phyloP scores from a whole-genome alignment of 2,329 filamentous ascomycete genomes.

The Cercospora zeina region DNA sequence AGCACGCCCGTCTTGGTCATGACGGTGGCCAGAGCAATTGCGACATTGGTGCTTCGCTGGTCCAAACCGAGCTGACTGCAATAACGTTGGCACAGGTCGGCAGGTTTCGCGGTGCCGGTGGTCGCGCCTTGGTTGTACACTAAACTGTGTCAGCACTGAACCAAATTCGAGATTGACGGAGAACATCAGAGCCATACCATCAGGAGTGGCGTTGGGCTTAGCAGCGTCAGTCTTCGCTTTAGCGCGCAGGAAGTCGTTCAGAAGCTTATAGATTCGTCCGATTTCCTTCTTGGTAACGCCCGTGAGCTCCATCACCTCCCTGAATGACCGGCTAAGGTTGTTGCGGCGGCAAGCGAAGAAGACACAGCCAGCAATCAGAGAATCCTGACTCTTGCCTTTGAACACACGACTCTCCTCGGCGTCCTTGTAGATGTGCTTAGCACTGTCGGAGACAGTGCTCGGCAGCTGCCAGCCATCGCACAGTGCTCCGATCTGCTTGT shows the following conservation, averaged over 20 bases:
- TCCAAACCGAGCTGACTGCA: slow-evolving; percentile 79
- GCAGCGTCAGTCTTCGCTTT: slow-evolving; percentile 51
- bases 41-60: slow-evolving; percentile 75
- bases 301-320: slow-evolving; percentile 90
- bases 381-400: slow-evolving; percentile 92
- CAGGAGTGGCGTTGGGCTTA: slow-evolving; percentile 37
- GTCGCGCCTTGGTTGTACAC: slow-evolving; percentile 36
- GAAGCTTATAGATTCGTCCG: slow-evolving; percentile 86
- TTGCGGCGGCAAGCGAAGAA: slow-evolving; percentile 96
- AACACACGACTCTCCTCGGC: slow-evolving; percentile 90
- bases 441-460: slow-evolving; percentile 78
- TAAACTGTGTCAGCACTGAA: slow-evolving; percentile 16
- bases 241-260: slow-evolving; percentile 83
- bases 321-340: slow-evolving; percentile 82
- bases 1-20: slow-evolving; percentile 77
- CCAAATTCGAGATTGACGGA: neutral
- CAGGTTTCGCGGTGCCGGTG: slow-evolving; percentile 37
- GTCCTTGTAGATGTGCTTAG: slow-evolving; percentile 93
- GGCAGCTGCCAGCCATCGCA: slow-evolving; percentile 84
- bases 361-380: slow-evolving; percentile 92
- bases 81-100: slow-evolving; percentile 76
- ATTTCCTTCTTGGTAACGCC: slow-evolving; percentile 97
- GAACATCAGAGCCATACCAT: slow-evolving; percentile 49
- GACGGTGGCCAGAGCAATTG: slow-evolving; percentile 73
- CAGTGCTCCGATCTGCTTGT: slow-evolving; percentile 84